Base-by-base conservation (phyloP, 2,329 filamentous ascomycete species). In the Alternaria triticimaculans region DNA sequence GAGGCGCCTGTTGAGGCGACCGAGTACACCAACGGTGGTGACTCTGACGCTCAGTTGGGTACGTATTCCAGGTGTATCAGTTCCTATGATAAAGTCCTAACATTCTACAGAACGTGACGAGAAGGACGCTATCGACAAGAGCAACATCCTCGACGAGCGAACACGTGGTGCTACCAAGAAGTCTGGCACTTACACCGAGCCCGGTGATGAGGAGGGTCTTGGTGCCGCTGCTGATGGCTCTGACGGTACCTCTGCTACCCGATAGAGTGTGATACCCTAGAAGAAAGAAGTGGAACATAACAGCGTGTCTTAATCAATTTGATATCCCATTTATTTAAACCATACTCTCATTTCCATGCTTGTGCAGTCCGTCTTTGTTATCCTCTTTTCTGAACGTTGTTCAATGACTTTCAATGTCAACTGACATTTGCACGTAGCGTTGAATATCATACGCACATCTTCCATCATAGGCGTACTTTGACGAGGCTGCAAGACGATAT, bases 51-150 rank as follows among this genome's bases (percentile, higher is more conserved):
- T 59, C 79, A 82, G 53, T 72, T 87, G 23, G 81, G 84, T 86
- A 76, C 20, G 77, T 12, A 11, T 11, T n/a, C n/a, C n/a, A n/a
- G n/a, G n/a, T n/a, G n/a, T n/a, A n/a, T n/a, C n/a, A n/a, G n/a
- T n/a, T n/a, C n/a, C n/a, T n/a, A n/a, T n/a, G n/a, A n/a, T n/a
- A n/a, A n/a, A n/a, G n/a, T n/a, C n/a, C n/a, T n/a, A n/a, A n/a
- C n/a, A n/a, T n/a, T n/a, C n/a, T n/a, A n/a, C n/a, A 84, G 83
- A 77, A 43, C 76, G 76, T 8, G 85, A 87, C 56, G 85, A 87
- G 21, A 74, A 74, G 3, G 83, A 85, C 3, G 84, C 84, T 4
- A 85, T 86, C 46, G 81, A 86, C 57, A 60, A 80, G 64, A 71
- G 63, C 58, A 86, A 86, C 65, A 85, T 86, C 43, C 68, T 86